Conservation (phyloP, 116 monocot species). For the Papilionanthe hybrid region DNA sequence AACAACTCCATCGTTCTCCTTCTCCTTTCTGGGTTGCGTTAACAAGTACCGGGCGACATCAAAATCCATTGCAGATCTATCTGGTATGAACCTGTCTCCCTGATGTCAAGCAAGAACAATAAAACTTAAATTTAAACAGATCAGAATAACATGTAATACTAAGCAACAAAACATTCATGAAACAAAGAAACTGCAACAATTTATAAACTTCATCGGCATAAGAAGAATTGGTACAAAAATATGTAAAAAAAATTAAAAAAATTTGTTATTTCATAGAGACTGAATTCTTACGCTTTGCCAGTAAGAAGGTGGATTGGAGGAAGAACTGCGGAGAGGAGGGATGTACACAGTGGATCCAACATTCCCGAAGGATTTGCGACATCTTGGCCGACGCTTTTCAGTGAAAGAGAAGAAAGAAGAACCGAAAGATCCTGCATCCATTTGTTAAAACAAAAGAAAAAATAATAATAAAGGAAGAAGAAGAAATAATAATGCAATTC, state of each 20-base stretch:
- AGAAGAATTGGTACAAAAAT: too few relatives aligned
- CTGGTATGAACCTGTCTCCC: slow-evolving; percentile 26
- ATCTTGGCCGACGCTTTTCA: slow-evolving; percentile 19
- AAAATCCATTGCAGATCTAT: slow-evolving; percentile 29
- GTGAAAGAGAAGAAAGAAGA: slow-evolving; percentile 13
- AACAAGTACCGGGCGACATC: slow-evolving; percentile 16
- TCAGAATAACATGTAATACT: neutral
- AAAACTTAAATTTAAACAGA: neutral
- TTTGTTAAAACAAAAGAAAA: slow-evolving; percentile 12
- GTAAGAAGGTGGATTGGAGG: slow-evolving; percentile 8
- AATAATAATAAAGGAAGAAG: neutral
- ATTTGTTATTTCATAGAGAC: neutral
- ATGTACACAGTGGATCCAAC: slow-evolving; percentile 34
- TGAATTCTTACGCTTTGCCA: slow-evolving; percentile 16
- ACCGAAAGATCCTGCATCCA: slow-evolving; percentile 45
- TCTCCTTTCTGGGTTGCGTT: slow-evolving; percentile 12
- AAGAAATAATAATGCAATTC: neutral
- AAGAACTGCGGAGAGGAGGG: slow-evolving; percentile 28
- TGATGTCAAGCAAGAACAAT: slow-evolving; percentile 1
- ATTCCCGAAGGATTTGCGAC: slow-evolving; percentile 30
- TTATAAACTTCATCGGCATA: too few relatives aligned
- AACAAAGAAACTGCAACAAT: too few relatives aligned
- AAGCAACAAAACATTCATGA: neutral
- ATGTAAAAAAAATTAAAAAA: neutral
- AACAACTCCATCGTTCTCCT: slow-evolving; percentile 2